Percentiles rank a stretch among this genome's conserved stretches.
Conservation (phyloP, 2,329 filamentous ascomycete genomes). For the Monilinia aucupariae region DNA sequence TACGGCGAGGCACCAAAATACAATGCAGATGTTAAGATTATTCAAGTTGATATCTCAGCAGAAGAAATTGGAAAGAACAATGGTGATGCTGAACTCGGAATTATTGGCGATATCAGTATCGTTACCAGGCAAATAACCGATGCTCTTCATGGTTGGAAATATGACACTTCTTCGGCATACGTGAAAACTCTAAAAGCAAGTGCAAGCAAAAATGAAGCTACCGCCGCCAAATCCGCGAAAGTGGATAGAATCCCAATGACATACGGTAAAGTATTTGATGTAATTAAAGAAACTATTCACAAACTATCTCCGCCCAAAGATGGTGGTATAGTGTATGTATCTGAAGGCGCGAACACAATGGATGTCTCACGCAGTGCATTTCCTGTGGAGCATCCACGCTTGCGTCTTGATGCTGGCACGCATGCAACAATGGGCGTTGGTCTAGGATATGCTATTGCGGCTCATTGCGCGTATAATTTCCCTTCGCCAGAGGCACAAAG, state of each 20-base stretch:
- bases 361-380: conserved; percentile 53
- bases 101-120: conserved; percentile 47
- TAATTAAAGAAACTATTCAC: conserved; percentile 47
- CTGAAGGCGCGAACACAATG: conserved; percentile 57
- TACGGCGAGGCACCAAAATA: conserved; percentile 52
- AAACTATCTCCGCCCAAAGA: conserved; percentile 41
- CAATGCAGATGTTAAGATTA: conserved; percentile 45
- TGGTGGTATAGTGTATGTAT: conserved; percentile 49
- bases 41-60: conserved; percentile 50
- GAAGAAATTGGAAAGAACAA: conserved; percentile 50
- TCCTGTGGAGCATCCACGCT: conserved; percentile 47
- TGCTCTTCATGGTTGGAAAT: conserved; percentile 43
- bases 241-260: conserved; percentile 41
- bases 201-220: conserved; percentile 44
- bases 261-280: conserved; percentile 46
- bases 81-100: conserved; percentile 42
- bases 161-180: conserved; percentile 37
- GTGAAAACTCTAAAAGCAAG: conserved; percentile 35
- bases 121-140: conserved; percentile 43
- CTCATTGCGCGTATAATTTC: conserved; percentile 50
- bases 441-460: conserved; percentile 51
- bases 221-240: conserved; percentile 40
- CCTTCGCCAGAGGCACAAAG: conserved; percentile 35
- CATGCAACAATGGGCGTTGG: conserved; percentile 57
- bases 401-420: conserved; percentile 52